Percentiles rank a stretch among this genome's conserved stretches.
These are phyloP conservation scores for Bonnemaisonia californica DNA, from an alignment of 31 red algal genomes.

Conservation along the genomic window DNA sequence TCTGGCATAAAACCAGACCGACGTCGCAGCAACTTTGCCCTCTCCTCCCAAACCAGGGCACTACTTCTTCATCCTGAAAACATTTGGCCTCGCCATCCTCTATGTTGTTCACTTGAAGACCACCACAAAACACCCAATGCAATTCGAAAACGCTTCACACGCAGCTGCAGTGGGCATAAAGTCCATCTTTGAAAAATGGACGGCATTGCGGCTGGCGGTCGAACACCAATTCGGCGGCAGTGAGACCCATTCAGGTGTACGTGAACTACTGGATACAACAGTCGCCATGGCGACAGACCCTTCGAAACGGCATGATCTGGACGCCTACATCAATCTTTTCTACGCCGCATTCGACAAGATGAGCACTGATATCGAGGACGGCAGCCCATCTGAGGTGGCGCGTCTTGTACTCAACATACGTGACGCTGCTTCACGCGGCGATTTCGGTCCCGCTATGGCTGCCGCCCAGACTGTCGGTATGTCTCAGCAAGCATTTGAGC, in stretches of 20 bases:
- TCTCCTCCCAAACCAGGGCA: no score
- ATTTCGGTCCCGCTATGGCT: slow-evolving; percentile 45
- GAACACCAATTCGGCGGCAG: slow-evolving; percentile 60
- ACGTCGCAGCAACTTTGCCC: no score
- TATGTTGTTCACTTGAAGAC: no score
- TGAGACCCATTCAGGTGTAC: neutral
- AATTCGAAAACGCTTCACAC: slow-evolving; percentile 43
- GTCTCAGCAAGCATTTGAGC: neutral
- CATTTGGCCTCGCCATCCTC: no score
- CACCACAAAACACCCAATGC: slow-evolving; percentile 13
- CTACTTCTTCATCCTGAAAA: no score
- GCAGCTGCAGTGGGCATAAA: slow-evolving; percentile 39
- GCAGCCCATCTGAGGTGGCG: slow-evolving; percentile 69
- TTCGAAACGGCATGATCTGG: slow-evolving; percentile 21
- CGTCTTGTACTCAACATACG: slow-evolving; percentile 37
- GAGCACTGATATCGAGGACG: slow-evolving; percentile 69
- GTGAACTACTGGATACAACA: slow-evolving; percentile 36
- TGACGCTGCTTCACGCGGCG: slow-evolving; percentile 48
- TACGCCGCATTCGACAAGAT: slow-evolving; percentile 64
- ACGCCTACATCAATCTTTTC: slow-evolving; percentile 47
- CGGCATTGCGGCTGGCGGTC: slow-evolving; percentile 48
- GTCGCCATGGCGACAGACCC: slow-evolving; percentile 47
- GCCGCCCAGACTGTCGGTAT: neutral
- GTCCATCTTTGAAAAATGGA: slow-evolving; percentile 70
- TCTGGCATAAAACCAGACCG: no score